Percentiles rank a stretch among this genome's conserved stretches.
Evolutionary conservation across 805 yeast species (phyloP).

Genomic region (Torulaspora quercuum): DNA sequence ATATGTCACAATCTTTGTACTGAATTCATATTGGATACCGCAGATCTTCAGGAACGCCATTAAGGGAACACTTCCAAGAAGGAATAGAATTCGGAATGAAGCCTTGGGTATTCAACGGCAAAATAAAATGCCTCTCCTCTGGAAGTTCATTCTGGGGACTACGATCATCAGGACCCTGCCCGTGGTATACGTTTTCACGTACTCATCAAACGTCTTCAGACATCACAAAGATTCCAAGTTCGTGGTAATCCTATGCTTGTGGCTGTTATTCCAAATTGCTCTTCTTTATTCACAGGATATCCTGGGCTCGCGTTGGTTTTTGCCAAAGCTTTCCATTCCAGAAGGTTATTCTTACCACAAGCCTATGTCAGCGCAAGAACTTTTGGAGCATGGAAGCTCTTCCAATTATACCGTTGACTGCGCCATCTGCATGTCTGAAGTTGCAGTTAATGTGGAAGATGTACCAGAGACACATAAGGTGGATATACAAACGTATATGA

Average conservation of each 20-base stretch:
- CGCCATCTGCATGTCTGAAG: slow-evolving; percentile 83
- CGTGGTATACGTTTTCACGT: slow-evolving; percentile 54
- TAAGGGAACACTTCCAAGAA: slow-evolving; percentile 32
- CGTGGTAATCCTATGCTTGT: slow-evolving; percentile 45
- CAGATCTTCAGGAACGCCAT: slow-evolving; percentile 69
- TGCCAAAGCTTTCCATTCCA: slow-evolving; percentile 73
- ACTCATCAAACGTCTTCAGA: slow-evolving; percentile 56
- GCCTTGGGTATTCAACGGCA: slow-evolving; percentile 23
- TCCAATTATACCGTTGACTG: slow-evolving; percentile 63
- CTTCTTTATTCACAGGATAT: slow-evolving; percentile 59
- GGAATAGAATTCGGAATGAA: slow-evolving; percentile 19
- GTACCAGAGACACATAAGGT: slow-evolving; percentile 39
- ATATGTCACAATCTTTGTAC: slow-evolving; percentile 44
- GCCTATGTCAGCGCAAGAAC: slow-evolving; percentile 27
- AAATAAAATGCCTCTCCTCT: slow-evolving; percentile 55
- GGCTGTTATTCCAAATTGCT: slow-evolving; percentile 60
- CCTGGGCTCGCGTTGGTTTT: slow-evolving; percentile 78
- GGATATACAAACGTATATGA: slow-evolving; percentile 54
- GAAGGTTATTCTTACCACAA: slow-evolving; percentile 77
- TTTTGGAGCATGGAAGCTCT: slow-evolving; percentile 35
- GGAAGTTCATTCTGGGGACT: slow-evolving; percentile 74
- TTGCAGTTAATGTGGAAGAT: slow-evolving; percentile 39
- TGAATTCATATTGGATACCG: slow-evolving; percentile 83
- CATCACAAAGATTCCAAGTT: slow-evolving; percentile 61
- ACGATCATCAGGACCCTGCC: slow-evolving; percentile 63